Conservation (phyloP, 768 basidiomycete species). For the Pleurotus ostreatus region DNA sequence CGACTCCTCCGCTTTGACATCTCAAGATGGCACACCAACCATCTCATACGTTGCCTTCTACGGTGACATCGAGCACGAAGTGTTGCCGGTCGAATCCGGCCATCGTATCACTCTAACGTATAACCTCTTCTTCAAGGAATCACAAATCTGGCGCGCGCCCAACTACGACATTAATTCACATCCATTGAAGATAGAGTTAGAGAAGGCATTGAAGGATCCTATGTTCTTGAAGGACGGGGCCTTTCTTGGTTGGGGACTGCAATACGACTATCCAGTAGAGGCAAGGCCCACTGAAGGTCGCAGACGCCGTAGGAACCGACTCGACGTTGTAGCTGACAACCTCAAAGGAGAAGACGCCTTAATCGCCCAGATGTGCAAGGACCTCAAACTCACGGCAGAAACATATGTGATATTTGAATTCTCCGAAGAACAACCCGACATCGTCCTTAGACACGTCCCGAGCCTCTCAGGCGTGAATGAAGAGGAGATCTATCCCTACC, state of each 20-base stretch:
- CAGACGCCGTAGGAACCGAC: not conserved
- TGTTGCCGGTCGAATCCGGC: conserved; percentile 28
- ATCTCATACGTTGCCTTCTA: conserved; percentile 34
- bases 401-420: not conserved
- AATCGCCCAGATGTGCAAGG: not conserved
- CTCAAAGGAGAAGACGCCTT: conserved; percentile 9
- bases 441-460: not conserved
- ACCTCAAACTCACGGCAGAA: not conserved
- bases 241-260: conserved; percentile 29
- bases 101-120: conserved; percentile 38
- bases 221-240: conserved; percentile 27
- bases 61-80: conserved; percentile 40
- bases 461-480: not conserved
- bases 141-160: conserved; percentile 27
- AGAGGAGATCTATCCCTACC: no score
- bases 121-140: conserved; percentile 36
- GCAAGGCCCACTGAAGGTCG: no score
- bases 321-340: not conserved
- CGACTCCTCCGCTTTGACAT: conserved; percentile 27
- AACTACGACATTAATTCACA: conserved; percentile 27
- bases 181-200: conserved; percentile 16
- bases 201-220: conserved; percentile 20
- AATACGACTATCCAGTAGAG: conserved; percentile 27
- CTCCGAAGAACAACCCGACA: not conserved
- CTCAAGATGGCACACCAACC: conserved; percentile 62